Evolutionary conservation across 129 eudicot genomes (phyloP).

Genomic region (Tagetes erecta): DNA sequence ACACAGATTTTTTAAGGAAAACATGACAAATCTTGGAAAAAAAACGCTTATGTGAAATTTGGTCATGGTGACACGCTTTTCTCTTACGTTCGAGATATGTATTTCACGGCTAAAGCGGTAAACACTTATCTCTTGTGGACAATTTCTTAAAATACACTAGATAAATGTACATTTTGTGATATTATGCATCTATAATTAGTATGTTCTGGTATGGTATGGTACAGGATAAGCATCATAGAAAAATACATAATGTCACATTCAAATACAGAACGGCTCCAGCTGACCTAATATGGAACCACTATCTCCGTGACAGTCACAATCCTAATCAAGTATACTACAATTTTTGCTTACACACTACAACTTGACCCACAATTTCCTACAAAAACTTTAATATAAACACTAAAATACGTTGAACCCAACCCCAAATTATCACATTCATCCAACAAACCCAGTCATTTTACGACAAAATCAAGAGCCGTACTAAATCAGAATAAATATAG

Average conservation of each 20-base stretch:
- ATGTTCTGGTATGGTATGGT: neutral
- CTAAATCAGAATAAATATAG: neutral
- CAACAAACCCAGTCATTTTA: neutral
- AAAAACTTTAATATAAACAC: neutral
- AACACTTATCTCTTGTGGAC: too few species aligned
- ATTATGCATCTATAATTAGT: neutral
- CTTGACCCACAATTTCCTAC: slow-evolving; percentile 9
- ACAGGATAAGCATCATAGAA: neutral
- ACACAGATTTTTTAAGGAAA: neutral
- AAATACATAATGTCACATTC: slow-evolving; percentile 23
- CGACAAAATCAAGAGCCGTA: neutral
- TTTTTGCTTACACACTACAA: neutral
- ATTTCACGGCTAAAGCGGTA: too few species aligned
- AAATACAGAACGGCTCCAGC: slow-evolving; percentile 35
- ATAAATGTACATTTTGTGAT: neutral
- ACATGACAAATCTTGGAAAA: too few species aligned
- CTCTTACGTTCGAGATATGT: too few species aligned
- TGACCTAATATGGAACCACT: slow-evolving; percentile 27
- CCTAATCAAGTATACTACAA: slow-evolving; percentile 5
- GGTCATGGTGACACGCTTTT: too few species aligned
- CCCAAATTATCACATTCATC: neutral
- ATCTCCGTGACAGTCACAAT: slow-evolving; percentile 25
- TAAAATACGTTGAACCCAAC: neutral
- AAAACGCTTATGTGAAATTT: too few species aligned
- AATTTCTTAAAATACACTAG: too few species aligned